Conservation (phyloP, 2,329 filamentous ascomycete genomes). For the Penicillium sclerotigenum region DNA sequence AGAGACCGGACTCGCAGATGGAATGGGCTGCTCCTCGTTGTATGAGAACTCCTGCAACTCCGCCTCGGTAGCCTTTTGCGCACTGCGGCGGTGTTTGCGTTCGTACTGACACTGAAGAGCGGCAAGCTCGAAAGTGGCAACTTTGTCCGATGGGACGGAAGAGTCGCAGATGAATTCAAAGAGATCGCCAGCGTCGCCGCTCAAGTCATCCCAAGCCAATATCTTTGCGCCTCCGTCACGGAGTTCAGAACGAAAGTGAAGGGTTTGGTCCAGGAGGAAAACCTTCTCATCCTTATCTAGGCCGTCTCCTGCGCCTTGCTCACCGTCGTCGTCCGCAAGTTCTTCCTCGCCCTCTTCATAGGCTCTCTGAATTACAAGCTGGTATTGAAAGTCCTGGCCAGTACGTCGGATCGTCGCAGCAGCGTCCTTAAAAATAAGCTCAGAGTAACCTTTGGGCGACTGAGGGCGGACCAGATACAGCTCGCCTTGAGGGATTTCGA, state of each 20-base stretch:
- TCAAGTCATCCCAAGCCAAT: constrained; percentile 91
- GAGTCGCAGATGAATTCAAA: constrained; percentile 95
- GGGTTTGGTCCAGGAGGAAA: constrained; percentile 86
- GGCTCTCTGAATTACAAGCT: constrained; percentile 90
- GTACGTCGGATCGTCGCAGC: constrained; percentile 88
- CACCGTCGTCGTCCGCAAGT: constrained; percentile 82
- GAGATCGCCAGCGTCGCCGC: constrained; percentile 89
- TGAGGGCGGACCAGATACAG: constrained; percentile 94
- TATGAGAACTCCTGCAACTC: constrained; percentile 85
- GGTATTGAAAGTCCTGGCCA: constrained; percentile 93
- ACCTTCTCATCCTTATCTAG: constrained; percentile 96
- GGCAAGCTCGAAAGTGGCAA: constrained; percentile 75
- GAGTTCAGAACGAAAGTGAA: constrained; percentile 82
- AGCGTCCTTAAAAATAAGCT: constrained; percentile 98
- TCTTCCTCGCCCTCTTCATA: constrained; percentile 98
- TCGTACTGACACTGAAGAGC: constrained; percentile 97
- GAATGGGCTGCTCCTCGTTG: constrained; percentile 58
- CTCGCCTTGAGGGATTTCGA: constrained; percentile 92
- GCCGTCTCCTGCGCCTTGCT: constrained; percentile 73
- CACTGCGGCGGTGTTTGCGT: constrained; percentile 79
- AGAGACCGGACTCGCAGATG: constrained; percentile 56
- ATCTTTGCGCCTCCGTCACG: constrained; percentile 78
- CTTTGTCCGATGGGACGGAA: constrained; percentile 65
- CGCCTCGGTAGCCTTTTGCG: constrained; percentile 73
- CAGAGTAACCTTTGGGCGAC: constrained; percentile 95